Percentiles rank a stretch among this genome's conserved stretches.
phyloP scores from a whole-genome alignment of 305 asterid species.

The Coffea humblotiana region DNA sequence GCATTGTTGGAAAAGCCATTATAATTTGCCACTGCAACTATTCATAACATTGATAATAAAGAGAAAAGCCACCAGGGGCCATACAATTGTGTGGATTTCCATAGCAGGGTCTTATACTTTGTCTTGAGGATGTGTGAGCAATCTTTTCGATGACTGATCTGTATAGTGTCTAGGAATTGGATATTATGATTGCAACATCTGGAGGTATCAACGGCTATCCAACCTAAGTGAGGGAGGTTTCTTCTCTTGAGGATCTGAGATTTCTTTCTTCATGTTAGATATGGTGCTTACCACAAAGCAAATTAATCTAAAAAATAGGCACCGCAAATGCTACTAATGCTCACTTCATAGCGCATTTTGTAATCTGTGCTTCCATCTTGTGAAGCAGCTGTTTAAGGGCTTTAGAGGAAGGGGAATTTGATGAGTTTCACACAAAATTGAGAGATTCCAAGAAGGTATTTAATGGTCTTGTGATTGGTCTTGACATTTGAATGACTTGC shows the following conservation, averaged over 20 bases:
- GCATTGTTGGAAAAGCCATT: too few species aligned
- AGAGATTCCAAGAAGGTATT: conserved; percentile 76
- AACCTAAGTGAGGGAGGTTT: not conserved
- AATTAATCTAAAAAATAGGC: not conserved
- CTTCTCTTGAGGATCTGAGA: not conserved
- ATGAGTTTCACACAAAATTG: conserved; percentile 64
- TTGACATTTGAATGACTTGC: conserved; percentile 1
- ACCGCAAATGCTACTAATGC: not conserved
- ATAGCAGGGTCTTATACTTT: not conserved
- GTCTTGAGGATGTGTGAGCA: not conserved
- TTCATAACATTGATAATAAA: not conserved
- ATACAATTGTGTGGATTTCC: not conserved
- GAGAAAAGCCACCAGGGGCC: not conserved
- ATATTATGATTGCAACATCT: not conserved
- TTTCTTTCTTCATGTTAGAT: not conserved
- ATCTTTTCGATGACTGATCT: not conserved
- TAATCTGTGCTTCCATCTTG: conserved; percentile 25
- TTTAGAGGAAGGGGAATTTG: conserved; percentile 72
- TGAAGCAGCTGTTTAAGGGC: conserved; percentile 80
- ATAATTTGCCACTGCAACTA: too few species aligned
- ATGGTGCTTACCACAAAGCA: not conserved
- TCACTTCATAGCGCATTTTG: not conserved
- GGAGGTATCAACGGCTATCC: not conserved
- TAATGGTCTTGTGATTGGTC: not conserved
- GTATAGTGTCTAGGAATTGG: not conserved